Percentiles rank a stretch among this genome's conserved stretches.
phyloP scores from a whole-genome alignment of 2,329 filamentous ascomycete species.

The Magnaporthiopsis rhizophila region DNA sequence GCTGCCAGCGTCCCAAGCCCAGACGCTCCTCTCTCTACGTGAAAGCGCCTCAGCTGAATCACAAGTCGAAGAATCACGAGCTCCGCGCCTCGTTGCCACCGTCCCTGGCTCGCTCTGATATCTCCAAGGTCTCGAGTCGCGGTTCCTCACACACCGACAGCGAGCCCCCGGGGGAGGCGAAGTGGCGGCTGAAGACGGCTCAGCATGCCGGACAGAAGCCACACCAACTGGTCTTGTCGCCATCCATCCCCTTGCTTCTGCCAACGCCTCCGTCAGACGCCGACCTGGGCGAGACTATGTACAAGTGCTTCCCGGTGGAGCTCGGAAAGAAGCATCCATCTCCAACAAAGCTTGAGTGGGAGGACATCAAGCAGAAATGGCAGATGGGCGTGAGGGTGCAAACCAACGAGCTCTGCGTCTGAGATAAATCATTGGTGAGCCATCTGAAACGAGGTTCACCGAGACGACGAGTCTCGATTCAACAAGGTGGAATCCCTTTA shows the following conservation, averaged over 20 bases:
- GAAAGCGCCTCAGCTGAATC: not conserved
- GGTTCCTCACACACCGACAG: not conserved
- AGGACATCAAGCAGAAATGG: not conserved
- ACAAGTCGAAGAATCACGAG: not conserved
- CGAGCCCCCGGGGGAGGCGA: not conserved
- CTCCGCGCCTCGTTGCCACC: not conserved
- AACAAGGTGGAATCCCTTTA: not conserved
- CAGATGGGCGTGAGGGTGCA: not conserved
- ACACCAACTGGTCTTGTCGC: not conserved
- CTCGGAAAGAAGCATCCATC: slow-evolving; percentile 5
- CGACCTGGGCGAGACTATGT: not conserved
- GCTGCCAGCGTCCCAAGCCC: not conserved
- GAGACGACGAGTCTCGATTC: not conserved
- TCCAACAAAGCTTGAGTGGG: slow-evolving; percentile 5
- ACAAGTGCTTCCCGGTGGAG: not conserved
- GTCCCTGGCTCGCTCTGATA: not conserved
- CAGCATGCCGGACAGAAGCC: not conserved
- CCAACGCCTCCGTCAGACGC: not conserved
- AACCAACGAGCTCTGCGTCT: not conserved
- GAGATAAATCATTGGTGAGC: not conserved
- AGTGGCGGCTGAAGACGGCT: not conserved
- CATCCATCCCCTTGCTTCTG: not conserved
- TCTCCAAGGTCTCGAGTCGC: not conserved
- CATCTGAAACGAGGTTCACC: not conserved
- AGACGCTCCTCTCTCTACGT: not conserved